Evolutionary conservation across 1,284 basidiomycete genomes (phyloP).

Genomic region (Tilletia caries): DNA sequence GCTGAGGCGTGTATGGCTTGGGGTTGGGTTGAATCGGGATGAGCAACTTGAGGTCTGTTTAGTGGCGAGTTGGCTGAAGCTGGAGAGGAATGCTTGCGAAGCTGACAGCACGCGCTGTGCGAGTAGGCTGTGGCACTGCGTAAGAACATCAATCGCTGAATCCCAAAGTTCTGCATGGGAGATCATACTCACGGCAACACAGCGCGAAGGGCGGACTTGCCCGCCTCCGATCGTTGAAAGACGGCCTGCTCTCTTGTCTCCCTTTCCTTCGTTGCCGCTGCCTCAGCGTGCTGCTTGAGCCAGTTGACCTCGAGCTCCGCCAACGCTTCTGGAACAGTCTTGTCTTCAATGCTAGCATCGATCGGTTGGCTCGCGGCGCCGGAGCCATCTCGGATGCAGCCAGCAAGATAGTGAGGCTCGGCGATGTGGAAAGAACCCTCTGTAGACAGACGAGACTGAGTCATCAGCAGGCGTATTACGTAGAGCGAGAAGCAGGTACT

Average conservation of each 20-base stretch:
- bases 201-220: constrained; percentile 34
- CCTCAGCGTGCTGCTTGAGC: constrained; percentile 27
- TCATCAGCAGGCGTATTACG: no score
- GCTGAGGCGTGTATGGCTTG: constrained; percentile 39
- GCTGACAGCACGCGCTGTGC: constrained; percentile 11
- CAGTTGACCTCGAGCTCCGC: constrained; percentile 23
- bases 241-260: constrained; percentile 26
- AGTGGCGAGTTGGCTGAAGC: constrained; percentile 31
- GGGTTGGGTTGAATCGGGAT: constrained; percentile 49
- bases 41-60: constrained; percentile 34
- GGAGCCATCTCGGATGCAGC: neutral
- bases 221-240: constrained; percentile 35
- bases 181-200: constrained; percentile 9
- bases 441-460: neutral
- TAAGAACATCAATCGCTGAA: no score
- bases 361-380: neutral
- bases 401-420: constrained; percentile 4
- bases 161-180: no score
- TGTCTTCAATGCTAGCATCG: neutral
- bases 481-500: no score
- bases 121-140: constrained; percentile 13
- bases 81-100: constrained; percentile 30
- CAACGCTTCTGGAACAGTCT: neutral
- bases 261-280: constrained; percentile 23
- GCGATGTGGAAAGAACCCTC: constrained; percentile 2